Evolutionary conservation across 2,329 filamentous ascomycete genomes (phyloP).

Genomic region (Sclerotinia glacialis): DNA sequence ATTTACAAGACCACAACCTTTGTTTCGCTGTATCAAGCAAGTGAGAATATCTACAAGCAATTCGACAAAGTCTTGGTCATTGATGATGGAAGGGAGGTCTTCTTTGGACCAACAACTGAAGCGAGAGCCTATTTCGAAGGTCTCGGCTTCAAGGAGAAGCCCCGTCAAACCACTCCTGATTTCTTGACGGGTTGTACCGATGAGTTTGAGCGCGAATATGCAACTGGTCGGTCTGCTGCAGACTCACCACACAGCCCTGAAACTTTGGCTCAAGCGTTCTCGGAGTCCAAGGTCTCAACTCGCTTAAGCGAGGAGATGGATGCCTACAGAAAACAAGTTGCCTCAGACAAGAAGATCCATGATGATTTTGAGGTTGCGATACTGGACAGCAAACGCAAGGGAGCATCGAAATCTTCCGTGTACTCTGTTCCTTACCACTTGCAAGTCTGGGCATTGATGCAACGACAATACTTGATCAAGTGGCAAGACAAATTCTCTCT

Average conservation of each 20-base stretch:
- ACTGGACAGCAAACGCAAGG: conserved; percentile 72
- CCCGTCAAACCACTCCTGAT: conserved; percentile 67
- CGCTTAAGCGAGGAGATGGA: conserved; percentile 63
- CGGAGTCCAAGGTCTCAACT: conserved; percentile 57
- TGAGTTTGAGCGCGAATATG: conserved; percentile 66
- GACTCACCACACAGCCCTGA: conserved; percentile 69
- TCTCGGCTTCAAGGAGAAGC: conserved; percentile 58
- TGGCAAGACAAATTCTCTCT: conserved; percentile 82
- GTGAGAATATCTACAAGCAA: conserved; percentile 65
- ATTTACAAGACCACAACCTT: conserved; percentile 68
- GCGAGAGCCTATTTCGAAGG: conserved; percentile 65
- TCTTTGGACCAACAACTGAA: conserved; percentile 58
- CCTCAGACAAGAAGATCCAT: conserved; percentile 63
- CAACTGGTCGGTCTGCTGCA: conserved; percentile 59
- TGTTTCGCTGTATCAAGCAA: conserved; percentile 67
- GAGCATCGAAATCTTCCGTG: conserved; percentile 68
- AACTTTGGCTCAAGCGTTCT: conserved; percentile 67
- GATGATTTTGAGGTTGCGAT: conserved; percentile 77
- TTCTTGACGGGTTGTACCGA: conserved; percentile 77
- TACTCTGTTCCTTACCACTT: conserved; percentile 81
- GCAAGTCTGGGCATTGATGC: conserved; percentile 79
- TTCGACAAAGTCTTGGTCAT: conserved; percentile 83
- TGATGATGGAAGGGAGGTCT: conserved; percentile 67
- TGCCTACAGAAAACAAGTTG: conserved; percentile 62
- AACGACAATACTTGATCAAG: conserved; percentile 80